Conservation (phyloP, 1,284 basidiomycete genomes). For the Sphaerobolus stellatus region DNA sequence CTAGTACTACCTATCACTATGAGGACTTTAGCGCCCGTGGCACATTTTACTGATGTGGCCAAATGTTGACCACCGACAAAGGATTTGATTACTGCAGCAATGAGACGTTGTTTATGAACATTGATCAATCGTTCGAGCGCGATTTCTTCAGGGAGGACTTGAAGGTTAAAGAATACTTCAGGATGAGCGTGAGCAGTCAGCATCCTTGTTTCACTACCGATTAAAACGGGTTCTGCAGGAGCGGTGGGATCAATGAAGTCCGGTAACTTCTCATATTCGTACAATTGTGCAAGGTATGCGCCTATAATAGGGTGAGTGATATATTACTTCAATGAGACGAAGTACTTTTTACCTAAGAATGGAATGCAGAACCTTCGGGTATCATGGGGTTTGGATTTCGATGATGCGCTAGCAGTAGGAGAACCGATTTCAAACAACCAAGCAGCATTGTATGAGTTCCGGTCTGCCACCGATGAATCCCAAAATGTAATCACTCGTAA, state of each 20-base stretch:
- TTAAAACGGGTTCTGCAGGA: slow-evolving; percentile 63
- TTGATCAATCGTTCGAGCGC: slow-evolving; percentile 85
- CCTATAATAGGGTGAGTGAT: slow-evolving; percentile 47
- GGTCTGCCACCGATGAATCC: too few relatives aligned
- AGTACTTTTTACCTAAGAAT: too few relatives aligned
- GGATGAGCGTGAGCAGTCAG: slow-evolving; percentile 70
- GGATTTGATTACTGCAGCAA: slow-evolving; percentile 74
- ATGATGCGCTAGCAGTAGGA: too few relatives aligned
- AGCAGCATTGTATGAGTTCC: too few relatives aligned
- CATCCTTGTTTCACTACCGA: slow-evolving; percentile 60
- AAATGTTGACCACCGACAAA: slow-evolving; percentile 80
- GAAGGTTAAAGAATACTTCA: slow-evolving; percentile 70
- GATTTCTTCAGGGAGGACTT: slow-evolving; percentile 69
- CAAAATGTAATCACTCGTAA: too few relatives aligned
- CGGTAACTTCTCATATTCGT: slow-evolving; percentile 65
- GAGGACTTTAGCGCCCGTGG: too few relatives aligned
- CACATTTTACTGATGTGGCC: slow-evolving; percentile 41
- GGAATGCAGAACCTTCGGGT: too few relatives aligned
- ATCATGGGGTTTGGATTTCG: too few relatives aligned
- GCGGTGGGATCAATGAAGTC: slow-evolving; percentile 82
- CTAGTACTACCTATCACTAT: too few relatives aligned
- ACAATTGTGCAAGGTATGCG: slow-evolving; percentile 74
- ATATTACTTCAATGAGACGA: too few relatives aligned
- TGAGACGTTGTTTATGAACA: slow-evolving; percentile 81
- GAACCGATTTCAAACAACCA: too few relatives aligned